Conservation (phyloP, 208 protist genomes). For the Trypanosoma melophagium region DNA sequence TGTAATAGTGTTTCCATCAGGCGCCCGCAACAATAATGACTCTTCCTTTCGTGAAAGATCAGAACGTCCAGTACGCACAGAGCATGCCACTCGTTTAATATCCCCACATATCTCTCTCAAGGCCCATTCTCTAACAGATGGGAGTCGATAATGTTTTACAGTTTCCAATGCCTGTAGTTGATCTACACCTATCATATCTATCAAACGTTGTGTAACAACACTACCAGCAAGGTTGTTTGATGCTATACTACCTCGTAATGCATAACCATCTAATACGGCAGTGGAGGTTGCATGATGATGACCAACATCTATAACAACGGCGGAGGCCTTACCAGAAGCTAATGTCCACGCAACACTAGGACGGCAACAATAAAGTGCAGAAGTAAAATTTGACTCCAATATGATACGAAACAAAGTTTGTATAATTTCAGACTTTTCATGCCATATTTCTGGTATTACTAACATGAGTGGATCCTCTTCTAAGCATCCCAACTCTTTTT, state of each 20-base stretch:
- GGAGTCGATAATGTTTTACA: constrained; percentile 6
- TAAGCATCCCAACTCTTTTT: constrained; percentile 39
- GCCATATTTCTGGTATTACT: constrained; percentile 78
- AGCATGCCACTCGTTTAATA: constrained; percentile 25
- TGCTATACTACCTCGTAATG: constrained; percentile 59
- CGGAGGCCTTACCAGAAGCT: constrained; percentile 54
- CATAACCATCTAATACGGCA: constrained; percentile 82
- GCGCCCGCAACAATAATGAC: constrained; percentile 31
- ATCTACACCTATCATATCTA: constrained; percentile 38
- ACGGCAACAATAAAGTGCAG: constrained; percentile 70
- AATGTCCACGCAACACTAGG: constrained; percentile 79
- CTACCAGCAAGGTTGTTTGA: constrained; percentile 50
- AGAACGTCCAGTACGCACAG: constrained; percentile 9
- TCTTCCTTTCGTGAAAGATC: background rate
- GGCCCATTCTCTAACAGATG: constrained; percentile 15
- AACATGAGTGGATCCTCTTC: constrained; percentile 71
- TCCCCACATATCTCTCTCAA: constrained; percentile 12
- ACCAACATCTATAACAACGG: constrained; percentile 77
- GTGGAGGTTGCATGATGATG: constrained; percentile 71
- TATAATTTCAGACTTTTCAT: constrained; percentile 62
- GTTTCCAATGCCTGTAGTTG: constrained; percentile 32
- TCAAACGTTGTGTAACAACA: constrained; percentile 42
- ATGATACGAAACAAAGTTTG: constrained; percentile 46
- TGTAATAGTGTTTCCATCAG: constrained; percentile 45
- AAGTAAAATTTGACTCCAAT: constrained; percentile 57